These are phyloP conservation scores for Sugiyamaella pinicola DNA, from an alignment of 1,139 yeast genomes.

Conservation along the genomic window DNA sequence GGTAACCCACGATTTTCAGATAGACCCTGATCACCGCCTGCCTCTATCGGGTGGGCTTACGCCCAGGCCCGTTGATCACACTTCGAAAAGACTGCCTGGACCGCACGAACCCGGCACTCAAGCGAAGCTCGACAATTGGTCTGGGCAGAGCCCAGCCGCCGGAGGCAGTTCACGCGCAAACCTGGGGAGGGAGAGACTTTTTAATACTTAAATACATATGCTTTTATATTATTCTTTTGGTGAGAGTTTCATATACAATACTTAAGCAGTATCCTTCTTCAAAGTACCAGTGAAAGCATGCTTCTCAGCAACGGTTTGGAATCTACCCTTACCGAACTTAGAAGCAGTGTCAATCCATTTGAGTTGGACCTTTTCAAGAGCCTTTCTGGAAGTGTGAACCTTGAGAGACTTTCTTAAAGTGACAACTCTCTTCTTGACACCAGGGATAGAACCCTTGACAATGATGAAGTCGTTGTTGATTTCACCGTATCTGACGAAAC, in stretches of 20 bases:
- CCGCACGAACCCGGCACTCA: no score
- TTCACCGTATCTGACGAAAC: constrained; percentile 99
- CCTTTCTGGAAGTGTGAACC: constrained; percentile 98
- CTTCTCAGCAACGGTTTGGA: constrained; percentile 99
- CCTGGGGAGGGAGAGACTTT: not conserved
- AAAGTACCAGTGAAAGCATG: constrained; percentile 99
- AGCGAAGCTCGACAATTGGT: not conserved
- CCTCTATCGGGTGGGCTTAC: no score
- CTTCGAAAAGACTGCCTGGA: no score
- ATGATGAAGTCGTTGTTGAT: constrained; percentile 97
- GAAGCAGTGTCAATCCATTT: constrained; percentile 99
- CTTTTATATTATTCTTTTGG: constrained; percentile 5
- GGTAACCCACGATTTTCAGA: not conserved
- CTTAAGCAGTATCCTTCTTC: constrained; percentile 76
- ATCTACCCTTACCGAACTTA: constrained; percentile 99
- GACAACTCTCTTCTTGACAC: constrained; percentile 99
- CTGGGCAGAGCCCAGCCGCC: not conserved
- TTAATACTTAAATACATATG: constrained; percentile 18
- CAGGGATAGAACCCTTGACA: constrained; percentile 99
- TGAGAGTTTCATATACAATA: constrained; percentile 1
- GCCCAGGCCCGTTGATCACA: no score
- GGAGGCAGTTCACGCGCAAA: not conserved
- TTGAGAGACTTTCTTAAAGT: constrained; percentile 98
- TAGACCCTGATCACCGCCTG: no score
- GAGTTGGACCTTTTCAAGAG: constrained; percentile 93